Conservation (phyloP, 2,329 filamentous ascomycete genomes). For the Aureobasidium sp. region DNA sequence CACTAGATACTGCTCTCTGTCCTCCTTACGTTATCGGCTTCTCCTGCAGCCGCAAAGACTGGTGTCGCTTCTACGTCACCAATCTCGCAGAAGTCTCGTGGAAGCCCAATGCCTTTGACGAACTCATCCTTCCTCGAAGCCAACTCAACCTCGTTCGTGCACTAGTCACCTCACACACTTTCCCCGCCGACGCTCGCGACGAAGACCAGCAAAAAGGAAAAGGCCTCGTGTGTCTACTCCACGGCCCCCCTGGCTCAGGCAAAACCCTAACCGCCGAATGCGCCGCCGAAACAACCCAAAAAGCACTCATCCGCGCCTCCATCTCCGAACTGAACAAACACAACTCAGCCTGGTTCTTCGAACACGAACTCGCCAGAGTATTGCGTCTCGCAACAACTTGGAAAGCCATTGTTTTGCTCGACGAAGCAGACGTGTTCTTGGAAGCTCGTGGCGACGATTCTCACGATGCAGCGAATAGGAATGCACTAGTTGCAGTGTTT, state of each 20-base stretch:
- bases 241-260: constrained; percentile 28
- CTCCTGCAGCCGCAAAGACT: background rate
- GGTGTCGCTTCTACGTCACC: background rate
- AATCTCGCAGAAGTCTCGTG: background rate
- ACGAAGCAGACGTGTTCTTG: constrained; percentile 33
- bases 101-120: background rate
- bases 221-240: constrained; percentile 29
- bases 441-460: background rate
- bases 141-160: background rate
- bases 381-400: constrained; percentile 12
- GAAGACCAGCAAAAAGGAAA: constrained; percentile 25
- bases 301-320: constrained; percentile 7
- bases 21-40: background rate
- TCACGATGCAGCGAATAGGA: constrained; percentile 14
- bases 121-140: background rate
- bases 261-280: constrained; percentile 28
- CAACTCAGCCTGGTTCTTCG: background rate
- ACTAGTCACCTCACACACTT: background rate
- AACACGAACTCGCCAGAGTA: background rate
- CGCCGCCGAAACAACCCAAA: constrained; percentile 10
- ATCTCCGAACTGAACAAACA: background rate
- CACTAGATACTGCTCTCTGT: background rate
- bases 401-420: constrained; percentile 28
- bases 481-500: constrained; percentile 25
- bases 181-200: background rate